Evolutionary conservation across 2,329 filamentous ascomycete genomes (phyloP).

Genomic region (Colletotrichum musicola): DNA sequence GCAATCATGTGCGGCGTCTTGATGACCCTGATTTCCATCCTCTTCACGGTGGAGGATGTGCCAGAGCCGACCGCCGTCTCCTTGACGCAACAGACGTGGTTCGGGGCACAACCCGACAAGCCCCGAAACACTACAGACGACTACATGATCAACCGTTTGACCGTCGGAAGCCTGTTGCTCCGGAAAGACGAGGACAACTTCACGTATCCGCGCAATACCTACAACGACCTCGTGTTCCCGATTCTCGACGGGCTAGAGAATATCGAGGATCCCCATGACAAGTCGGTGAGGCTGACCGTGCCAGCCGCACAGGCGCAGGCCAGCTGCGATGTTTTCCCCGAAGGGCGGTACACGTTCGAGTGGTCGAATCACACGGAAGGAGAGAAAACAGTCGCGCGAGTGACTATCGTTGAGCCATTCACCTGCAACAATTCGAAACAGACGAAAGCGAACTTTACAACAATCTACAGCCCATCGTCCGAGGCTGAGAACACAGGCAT

Average conservation of each 20-base stretch:
- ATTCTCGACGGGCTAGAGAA: neutral
- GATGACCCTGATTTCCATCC: conserved; percentile 13
- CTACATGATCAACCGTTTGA: neutral
- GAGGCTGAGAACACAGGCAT: neutral
- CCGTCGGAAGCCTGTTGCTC: neutral
- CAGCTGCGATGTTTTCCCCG: neutral
- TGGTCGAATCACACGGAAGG: conserved; percentile 2
- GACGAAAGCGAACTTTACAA: neutral
- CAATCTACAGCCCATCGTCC: neutral
- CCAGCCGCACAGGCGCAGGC: conserved; percentile 4
- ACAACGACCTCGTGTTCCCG: conserved; percentile 10
- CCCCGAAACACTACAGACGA: neutral
- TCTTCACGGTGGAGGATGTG: conserved; percentile 8
- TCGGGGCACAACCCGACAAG: neutral
- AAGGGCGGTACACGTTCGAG: neutral
- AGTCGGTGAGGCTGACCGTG: conserved; percentile 2
- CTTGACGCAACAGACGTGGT: conserved; percentile 14
- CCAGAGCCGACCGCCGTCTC: neutral
- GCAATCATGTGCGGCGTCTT: conserved; percentile 24
- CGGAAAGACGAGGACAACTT: conserved; percentile 3
- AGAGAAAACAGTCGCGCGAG: neutral
- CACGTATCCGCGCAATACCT: conserved; percentile 22
- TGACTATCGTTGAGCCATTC: neutral
- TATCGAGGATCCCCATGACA: neutral
- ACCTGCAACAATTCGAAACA: conserved; percentile 3